These are phyloP conservation scores for Fraxinus cuspidata DNA, from an alignment of 257 asterid species.

Conservation along the genomic window DNA sequence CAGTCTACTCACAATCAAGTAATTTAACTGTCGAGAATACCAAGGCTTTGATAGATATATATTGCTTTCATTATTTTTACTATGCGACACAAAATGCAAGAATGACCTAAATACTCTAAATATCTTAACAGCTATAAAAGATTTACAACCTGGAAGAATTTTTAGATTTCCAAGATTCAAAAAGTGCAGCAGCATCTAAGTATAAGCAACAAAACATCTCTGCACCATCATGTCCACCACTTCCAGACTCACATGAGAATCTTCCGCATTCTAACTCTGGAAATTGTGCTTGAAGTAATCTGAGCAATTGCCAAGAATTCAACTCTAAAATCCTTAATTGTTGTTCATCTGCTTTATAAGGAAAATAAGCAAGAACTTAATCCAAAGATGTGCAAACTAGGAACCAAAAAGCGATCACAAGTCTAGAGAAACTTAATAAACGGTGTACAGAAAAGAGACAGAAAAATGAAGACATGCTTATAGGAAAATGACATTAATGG, in stretches of 20 bases:
- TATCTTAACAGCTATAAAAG: not conserved
- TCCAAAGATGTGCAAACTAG: not conserved
- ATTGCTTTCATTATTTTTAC: not conserved
- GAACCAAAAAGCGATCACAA: not conserved
- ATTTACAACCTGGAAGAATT: slow-evolving; percentile 45
- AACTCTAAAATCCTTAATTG: slow-evolving; percentile 67
- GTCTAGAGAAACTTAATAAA: not conserved
- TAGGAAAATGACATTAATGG: not conserved
- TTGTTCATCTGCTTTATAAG: slow-evolving; percentile 58
- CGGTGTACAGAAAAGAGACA: not conserved
- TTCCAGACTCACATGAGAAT: slow-evolving; percentile 46
- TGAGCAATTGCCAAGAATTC: slow-evolving; percentile 85
- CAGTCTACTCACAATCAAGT: not conserved
- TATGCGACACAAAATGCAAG: not conserved
- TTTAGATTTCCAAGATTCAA: slow-evolving; percentile 55
- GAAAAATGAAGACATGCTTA: not conserved
- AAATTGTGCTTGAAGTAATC: slow-evolving; percentile 68
- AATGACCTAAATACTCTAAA: not conserved
- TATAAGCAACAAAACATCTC: slow-evolving; percentile 73
- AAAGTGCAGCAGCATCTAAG: slow-evolving; percentile 58
- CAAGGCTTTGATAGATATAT: not conserved
- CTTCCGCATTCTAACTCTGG: slow-evolving; percentile 48
- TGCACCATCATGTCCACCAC: slow-evolving; percentile 37
- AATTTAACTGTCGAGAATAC: not conserved
- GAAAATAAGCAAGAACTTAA: slow-evolving; percentile 21